These are phyloP conservation scores for Stephania cephalantha DNA, from an alignment of 164 flowering plant species.

Conservation along the genomic window DNA sequence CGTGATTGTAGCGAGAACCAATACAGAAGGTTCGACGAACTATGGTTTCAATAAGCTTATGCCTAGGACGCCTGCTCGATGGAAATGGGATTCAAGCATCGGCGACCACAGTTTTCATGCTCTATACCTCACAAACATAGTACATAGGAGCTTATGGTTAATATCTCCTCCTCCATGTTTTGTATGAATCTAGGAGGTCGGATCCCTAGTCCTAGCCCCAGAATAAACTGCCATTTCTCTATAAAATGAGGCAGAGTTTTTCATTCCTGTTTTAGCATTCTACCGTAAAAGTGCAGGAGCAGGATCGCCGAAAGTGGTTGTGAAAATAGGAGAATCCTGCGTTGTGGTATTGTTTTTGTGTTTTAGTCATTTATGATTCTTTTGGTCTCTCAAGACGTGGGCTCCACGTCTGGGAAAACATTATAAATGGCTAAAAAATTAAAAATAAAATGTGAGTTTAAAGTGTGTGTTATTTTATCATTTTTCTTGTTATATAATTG, in stretches of 20 bases:
- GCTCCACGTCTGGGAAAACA: too few relatives aligned
- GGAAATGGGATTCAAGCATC: neutral
- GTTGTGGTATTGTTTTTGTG: too few relatives aligned
- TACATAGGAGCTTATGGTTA: neutral
- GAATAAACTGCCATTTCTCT: neutral
- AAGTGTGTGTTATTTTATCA: too few relatives aligned
- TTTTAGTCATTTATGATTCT: too few relatives aligned
- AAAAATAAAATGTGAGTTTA: too few relatives aligned
- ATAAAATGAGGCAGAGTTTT: neutral
- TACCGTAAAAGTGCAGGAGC: neutral
- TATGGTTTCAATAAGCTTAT: neutral
- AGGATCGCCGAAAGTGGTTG: too few relatives aligned
- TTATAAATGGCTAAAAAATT: too few relatives aligned
- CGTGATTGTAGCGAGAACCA: constrained; percentile 26
- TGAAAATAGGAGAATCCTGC: too few relatives aligned
- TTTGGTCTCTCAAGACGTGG: too few relatives aligned
- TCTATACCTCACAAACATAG: neutral
- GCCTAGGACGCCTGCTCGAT: neutral
- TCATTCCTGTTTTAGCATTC: neutral
- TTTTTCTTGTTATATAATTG: too few relatives aligned
- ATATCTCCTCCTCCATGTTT: neutral
- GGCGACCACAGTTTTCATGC: neutral
- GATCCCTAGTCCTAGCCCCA: neutral
- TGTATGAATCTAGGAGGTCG: neutral
- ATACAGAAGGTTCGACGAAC: neutral